These are phyloP conservation scores for Solanum pennellii DNA, from an alignment of 257 asterid species.

Conservation along the genomic window DNA sequence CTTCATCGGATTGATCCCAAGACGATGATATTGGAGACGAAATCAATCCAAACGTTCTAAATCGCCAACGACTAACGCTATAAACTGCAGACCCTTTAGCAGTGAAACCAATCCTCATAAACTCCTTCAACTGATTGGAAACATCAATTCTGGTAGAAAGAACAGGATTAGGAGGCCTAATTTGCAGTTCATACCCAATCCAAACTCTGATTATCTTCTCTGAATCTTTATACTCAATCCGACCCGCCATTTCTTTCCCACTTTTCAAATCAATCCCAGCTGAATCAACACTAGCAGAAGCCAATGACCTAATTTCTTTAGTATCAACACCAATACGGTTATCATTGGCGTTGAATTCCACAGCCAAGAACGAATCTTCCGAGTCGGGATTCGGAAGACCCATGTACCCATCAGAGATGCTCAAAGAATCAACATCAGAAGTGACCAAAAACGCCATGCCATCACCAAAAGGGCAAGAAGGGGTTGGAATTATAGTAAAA, in stretches of 20 bases:
- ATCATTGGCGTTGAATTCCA: constrained; percentile 51
- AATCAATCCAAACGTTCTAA: constrained; percentile 33
- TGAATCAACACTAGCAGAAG: constrained; percentile 27
- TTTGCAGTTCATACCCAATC: constrained; percentile 27
- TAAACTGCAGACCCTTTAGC: constrained; percentile 59
- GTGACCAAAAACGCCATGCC: constrained; percentile 58
- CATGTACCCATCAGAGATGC: constrained; percentile 39
- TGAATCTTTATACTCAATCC: constrained; percentile 53
- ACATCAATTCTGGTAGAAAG: constrained; percentile 37
- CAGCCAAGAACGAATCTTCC: constrained; percentile 41
- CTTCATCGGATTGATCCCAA: constrained; percentile 13
- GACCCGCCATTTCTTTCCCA: constrained; percentile 36
- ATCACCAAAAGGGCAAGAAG: constrained; percentile 60
- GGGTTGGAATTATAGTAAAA: constrained; percentile 27
- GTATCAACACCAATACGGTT: constrained; percentile 51
- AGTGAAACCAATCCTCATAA: constrained; percentile 67
- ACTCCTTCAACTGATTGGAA: constrained; percentile 43
- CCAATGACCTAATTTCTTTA: constrained; percentile 29
- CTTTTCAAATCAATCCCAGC: constrained; percentile 19
- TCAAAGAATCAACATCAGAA: constrained; percentile 25
- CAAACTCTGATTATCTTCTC: constrained; percentile 45
- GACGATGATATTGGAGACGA: constrained; percentile 7
- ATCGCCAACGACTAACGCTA: constrained; percentile 36
- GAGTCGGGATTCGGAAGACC: constrained; percentile 29
- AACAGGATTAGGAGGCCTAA: constrained; percentile 41